These are phyloP conservation scores for Blastobotrys persicus DNA, from an alignment of 1,139 yeast genomes.

Conservation along the genomic window DNA sequence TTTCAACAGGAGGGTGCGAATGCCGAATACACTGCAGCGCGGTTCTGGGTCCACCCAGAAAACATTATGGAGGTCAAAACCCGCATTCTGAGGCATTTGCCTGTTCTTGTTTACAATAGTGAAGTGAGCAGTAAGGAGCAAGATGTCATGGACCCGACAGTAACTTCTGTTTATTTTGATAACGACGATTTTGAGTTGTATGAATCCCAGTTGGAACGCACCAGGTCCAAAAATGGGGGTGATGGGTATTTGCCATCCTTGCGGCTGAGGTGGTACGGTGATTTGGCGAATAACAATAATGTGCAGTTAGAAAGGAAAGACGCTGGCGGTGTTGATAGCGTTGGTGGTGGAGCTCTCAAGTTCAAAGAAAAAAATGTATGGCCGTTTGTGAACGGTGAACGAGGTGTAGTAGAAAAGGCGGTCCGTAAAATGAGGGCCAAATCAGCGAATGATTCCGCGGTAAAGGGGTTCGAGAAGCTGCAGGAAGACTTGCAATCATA, in stretches of 20 bases:
- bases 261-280: slow-evolving; percentile 90
- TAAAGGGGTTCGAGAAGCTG: slow-evolving; percentile 53
- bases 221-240: slow-evolving; percentile 34
- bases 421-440: slow-evolving; percentile 55
- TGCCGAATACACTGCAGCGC: slow-evolving; percentile 69
- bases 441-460: slow-evolving; percentile 41
- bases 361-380: slow-evolving; percentile 78
- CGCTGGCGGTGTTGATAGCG: slow-evolving; percentile 49
- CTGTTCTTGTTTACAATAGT: slow-evolving; percentile 72
- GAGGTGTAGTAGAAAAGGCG: slow-evolving; percentile 47
- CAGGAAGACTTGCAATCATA: slow-evolving; percentile 61
- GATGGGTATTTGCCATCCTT: slow-evolving; percentile 71
- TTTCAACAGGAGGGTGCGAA: slow-evolving; percentile 38
- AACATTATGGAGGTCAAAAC: slow-evolving; percentile 97
- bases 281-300: slow-evolving; percentile 69
- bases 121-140: slow-evolving; percentile 40
- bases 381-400: slow-evolving; percentile 51
- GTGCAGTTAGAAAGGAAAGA: slow-evolving; percentile 72
- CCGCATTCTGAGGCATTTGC: slow-evolving; percentile 85
- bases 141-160: slow-evolving; percentile 63
- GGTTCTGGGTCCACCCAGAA: slow-evolving; percentile 96
- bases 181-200: slow-evolving; percentile 79
- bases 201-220: slow-evolving; percentile 71
- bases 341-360: slow-evolving; percentile 42
- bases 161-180: slow-evolving; percentile 86